phyloP scores from a whole-genome alignment of 2,329 filamentous ascomycete genomes.

The Phialophora tarda region DNA sequence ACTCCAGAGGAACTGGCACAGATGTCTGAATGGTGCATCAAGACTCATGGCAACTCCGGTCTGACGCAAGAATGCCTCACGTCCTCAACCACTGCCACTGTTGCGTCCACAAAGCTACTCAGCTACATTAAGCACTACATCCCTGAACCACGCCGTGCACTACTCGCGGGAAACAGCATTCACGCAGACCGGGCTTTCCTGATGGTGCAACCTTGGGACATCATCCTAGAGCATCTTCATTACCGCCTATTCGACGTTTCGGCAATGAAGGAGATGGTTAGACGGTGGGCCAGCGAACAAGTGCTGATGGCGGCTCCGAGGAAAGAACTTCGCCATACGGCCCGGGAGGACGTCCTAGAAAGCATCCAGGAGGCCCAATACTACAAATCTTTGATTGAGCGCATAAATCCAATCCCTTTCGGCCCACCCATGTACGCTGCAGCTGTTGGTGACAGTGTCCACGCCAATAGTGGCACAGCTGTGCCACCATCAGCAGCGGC shows the following conservation, averaged over 20 bases:
- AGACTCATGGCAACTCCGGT: conserved; percentile 79
- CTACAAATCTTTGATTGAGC: conserved; percentile 67
- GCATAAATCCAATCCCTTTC: not conserved
- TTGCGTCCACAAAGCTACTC: conserved; percentile 75
- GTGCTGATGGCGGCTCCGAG: conserved; percentile 67
- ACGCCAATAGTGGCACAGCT: not conserved
- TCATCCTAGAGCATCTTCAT: conserved; percentile 77
- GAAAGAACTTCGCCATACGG: conserved; percentile 81
- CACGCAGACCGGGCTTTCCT: conserved; percentile 89
- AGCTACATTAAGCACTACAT: conserved; percentile 76
- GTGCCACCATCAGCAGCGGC: not conserved
- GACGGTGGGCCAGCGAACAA: conserved; percentile 74
- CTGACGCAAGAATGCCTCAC: conserved; percentile 76
- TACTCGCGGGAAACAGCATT: conserved; percentile 91
- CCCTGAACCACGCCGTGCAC: conserved; percentile 67
- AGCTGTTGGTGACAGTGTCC: not conserved
- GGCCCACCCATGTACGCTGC: not conserved
- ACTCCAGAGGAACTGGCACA: conserved; percentile 69
- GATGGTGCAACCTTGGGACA: conserved; percentile 71
- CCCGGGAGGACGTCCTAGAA: conserved; percentile 87
- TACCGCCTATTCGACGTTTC: conserved; percentile 94
- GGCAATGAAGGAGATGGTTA: conserved; percentile 85
- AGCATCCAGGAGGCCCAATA: conserved; percentile 91
- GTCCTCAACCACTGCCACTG: conserved; percentile 71
- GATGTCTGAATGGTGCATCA: conserved; percentile 90